Percentiles rank a stretch among this genome's conserved stretches.
Conservation (phyloP, 495 filamentous ascomycete species). For the Aspergillus hancockii region DNA sequence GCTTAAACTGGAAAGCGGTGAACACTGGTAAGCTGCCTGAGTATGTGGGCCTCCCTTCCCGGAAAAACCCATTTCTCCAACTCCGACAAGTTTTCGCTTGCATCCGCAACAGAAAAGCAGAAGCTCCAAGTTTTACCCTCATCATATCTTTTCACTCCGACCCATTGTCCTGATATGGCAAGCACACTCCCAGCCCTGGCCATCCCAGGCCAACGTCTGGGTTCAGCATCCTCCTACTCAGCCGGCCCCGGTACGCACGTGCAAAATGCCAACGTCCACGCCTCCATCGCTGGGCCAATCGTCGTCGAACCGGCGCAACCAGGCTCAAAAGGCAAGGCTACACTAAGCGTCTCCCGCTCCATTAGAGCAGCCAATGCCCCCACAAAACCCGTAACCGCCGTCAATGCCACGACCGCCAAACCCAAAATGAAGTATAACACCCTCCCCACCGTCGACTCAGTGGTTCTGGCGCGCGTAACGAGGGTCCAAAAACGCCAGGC, state of each 20-base stretch:
- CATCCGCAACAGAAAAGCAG: background rate
- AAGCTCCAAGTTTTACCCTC: background rate
- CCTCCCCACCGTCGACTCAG: slow-evolving; percentile 75
- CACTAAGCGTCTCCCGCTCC: slow-evolving; percentile 52
- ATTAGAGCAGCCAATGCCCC: slow-evolving; percentile 11
- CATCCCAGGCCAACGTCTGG: slow-evolving; percentile 77
- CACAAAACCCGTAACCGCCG: slow-evolving; percentile 31
- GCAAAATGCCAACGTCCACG: slow-evolving; percentile 66
- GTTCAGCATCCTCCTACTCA: slow-evolving; percentile 59
- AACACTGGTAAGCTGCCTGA: too few relatives aligned
- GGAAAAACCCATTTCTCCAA: background rate
- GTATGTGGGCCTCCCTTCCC: background rate
- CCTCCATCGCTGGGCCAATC: slow-evolving; percentile 66
- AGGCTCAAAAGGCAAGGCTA: slow-evolving; percentile 56
- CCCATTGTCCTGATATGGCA: slow-evolving; percentile 25
- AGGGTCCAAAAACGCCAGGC: slow-evolving; percentile 82
- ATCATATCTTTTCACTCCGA: background rate
- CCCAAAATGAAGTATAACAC: slow-evolving; percentile 60
- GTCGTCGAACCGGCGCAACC: slow-evolving; percentile 49
- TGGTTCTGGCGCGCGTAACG: slow-evolving; percentile 80
- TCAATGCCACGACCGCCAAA: slow-evolving; percentile 26
- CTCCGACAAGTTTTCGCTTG: slow-evolving; percentile 3
- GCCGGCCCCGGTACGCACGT: slow-evolving; percentile 84
- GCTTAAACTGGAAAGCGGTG: too few relatives aligned
- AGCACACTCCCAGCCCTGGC: slow-evolving; percentile 37